These are phyloP conservation scores for Ogataea ganodermae DNA, from an alignment of 805 yeast species.

Conservation along the genomic window DNA sequence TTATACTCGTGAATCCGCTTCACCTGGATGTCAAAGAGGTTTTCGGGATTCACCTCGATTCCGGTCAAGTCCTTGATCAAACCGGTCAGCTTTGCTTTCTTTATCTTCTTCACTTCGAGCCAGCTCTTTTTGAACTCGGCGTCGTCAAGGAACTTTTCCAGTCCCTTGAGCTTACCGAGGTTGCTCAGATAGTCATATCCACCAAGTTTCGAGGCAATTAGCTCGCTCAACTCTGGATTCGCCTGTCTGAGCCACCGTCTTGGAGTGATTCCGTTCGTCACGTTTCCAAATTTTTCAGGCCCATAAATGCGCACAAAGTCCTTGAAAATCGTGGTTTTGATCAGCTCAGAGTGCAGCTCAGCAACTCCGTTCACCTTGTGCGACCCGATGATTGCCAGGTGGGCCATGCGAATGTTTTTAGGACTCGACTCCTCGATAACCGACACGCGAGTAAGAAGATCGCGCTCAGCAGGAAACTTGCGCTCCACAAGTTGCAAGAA, in stretches of 20 bases:
- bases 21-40: slow-evolving; percentile 87
- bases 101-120: slow-evolving; percentile 68
- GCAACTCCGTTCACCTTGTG: slow-evolving; percentile 96
- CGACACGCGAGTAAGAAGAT: slow-evolving; percentile 68
- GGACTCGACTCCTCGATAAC: slow-evolving; percentile 80
- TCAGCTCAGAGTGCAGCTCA: slow-evolving; percentile 88
- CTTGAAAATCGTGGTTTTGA: slow-evolving; percentile 84
- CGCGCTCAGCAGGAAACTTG: slow-evolving; percentile 74
- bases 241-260: slow-evolving; percentile 96
- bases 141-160: slow-evolving; percentile 70
- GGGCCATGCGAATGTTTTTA: slow-evolving; percentile 90
- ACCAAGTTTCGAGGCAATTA: slow-evolving; percentile 72
- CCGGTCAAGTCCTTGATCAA: slow-evolving; percentile 64
- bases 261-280: slow-evolving; percentile 94
- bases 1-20: slow-evolving; percentile 95
- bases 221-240: slow-evolving; percentile 74
- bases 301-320: slow-evolving; percentile 89
- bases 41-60: slow-evolving; percentile 67
- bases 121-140: slow-evolving; percentile 65
- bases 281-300: slow-evolving; percentile 80
- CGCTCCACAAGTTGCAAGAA: slow-evolving; percentile 77
- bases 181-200: slow-evolving; percentile 70
- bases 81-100: slow-evolving; percentile 66
- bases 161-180: slow-evolving; percentile 63
- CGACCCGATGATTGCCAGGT: slow-evolving; percentile 85